A percentile compares a stretch with the other conserved stretches of the same genome.
Evolutionary conservation across 1,284 basidiomycete genomes (phyloP).

Genomic region (Violaceomyces palustris): DNA sequence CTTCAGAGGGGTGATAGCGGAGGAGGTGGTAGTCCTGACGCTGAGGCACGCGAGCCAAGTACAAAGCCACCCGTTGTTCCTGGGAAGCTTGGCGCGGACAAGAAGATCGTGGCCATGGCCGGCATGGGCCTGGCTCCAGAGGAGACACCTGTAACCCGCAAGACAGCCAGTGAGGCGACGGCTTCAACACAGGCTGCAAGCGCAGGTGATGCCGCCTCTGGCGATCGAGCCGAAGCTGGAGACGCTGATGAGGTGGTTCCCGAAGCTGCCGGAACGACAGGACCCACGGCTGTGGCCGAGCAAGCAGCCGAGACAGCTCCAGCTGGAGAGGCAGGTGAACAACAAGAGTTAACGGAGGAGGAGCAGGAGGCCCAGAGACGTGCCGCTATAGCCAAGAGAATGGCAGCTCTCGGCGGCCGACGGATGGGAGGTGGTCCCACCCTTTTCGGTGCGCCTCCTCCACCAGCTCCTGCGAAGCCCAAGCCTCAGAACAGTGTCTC

Average conservation of each 20-base stretch:
- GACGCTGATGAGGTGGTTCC: neutral
- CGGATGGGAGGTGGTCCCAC: conserved; percentile 35
- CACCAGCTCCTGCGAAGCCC: conserved; percentile 9
- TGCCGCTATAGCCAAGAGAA: conserved; percentile 41
- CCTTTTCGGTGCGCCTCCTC: conserved; percentile 19
- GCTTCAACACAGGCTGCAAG: too few species aligned
- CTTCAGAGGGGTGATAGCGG: conserved; percentile 41
- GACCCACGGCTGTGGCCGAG: neutral
- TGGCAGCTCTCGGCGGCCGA: conserved; percentile 48
- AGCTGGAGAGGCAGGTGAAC: conserved; percentile 4
- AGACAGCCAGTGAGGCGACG: too few species aligned
- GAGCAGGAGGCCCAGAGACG: conserved; percentile 41
- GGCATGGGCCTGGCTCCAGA: conserved; percentile 25
- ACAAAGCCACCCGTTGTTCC: too few species aligned
- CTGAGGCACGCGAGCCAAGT: too few species aligned
- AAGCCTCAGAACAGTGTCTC: too few species aligned
- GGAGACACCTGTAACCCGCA: too few species aligned
- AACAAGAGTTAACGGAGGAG: conserved; percentile 18
- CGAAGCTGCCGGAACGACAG: too few species aligned
- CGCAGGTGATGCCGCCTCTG: too few species aligned
- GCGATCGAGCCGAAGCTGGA: too few species aligned
- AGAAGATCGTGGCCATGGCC: conserved; percentile 23
- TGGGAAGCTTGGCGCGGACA: conserved; percentile 28
- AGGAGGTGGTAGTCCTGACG: too few species aligned
- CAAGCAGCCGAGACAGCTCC: neutral